These are phyloP conservation scores for Candida bentonensis DNA, from an alignment of 805 yeast genomes.

Conservation along the genomic window DNA sequence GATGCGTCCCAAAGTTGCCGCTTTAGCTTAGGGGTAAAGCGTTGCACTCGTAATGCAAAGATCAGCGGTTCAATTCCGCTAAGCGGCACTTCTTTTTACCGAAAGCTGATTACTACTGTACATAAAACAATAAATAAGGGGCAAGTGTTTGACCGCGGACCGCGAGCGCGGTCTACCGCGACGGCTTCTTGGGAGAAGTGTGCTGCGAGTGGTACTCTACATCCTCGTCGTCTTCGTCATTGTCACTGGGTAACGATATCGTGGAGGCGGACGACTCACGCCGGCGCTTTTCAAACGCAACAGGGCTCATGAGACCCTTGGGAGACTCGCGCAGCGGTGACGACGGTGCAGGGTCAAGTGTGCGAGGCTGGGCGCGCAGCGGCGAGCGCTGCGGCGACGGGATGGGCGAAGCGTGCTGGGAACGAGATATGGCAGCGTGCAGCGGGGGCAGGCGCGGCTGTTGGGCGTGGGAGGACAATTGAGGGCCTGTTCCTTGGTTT, in stretches of 20 bases:
- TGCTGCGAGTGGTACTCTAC: conserved; percentile 1
- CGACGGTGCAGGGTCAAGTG: neutral
- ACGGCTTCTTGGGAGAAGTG: conserved; percentile 2
- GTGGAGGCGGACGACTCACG: conserved; percentile 24
- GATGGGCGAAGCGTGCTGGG: neutral
- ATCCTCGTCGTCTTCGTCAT: conserved; percentile 11
- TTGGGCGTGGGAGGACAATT: neutral
- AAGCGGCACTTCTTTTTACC: conserved; percentile 17
- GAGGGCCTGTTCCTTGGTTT: conserved; percentile 6
- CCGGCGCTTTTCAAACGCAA: conserved; percentile 17
- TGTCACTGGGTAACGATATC: conserved; percentile 20
- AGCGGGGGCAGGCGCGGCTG: conserved; percentile 2
- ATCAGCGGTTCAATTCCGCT: conserved; percentile 26
- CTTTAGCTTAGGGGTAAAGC: conserved; percentile 99
- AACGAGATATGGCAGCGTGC: neutral
- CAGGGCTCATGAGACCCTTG: conserved; percentile 14
- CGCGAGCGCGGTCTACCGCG: neutral
- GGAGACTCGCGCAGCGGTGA: conserved; percentile 2
- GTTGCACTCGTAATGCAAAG: conserved; percentile 83
- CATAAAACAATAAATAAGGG: neutral
- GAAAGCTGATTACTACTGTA: conserved; percentile 1
- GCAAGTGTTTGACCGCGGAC: neutral
- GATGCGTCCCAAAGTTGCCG: too few species aligned
- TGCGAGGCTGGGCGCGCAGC: conserved; percentile 2
- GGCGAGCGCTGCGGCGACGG: neutral